Base-by-base conservation (phyloP, 2,329 filamentous ascomycete genomes). In the Hypoxylon sp. region DNA sequence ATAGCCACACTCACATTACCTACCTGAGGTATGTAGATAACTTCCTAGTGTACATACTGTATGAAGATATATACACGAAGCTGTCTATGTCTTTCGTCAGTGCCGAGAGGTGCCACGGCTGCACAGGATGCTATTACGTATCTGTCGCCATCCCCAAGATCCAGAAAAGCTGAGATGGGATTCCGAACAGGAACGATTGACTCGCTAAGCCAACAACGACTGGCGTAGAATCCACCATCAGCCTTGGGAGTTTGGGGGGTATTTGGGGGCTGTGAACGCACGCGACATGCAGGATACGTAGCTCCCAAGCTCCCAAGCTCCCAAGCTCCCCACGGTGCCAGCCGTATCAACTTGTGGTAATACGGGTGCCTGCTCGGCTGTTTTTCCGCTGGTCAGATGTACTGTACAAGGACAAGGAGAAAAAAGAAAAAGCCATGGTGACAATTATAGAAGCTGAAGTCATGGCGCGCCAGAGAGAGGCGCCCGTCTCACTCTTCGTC, bases 371-470 rank as follows among this genome's bases (percentile, higher is more conserved):
- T 62, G 26, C n/a, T n/a, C n/a, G n/a, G n/a, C n/a, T n/a, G n/a
- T n/a, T n/a, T 50, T 47, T 10, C 37, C 42, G 35, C 21, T 41
- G 42, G 51, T 55, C 20, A 10, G 31, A 46, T 55, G 55, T 59
- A 56, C 43, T 53, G 48, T 48, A 60, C 51, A 42, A 55, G 23
- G 41, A 26, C 24, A 26, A 46, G 38, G 26, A 40, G 17, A 33
- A 37, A 47, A 37, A 27, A 45, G 38, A 13, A 15, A 35, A 35
- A 18, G 31, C 15, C 31, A n/a, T 9, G 3, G 23, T 37, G 49
- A 54, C 45, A 55, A 58, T 48, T 55, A 60, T 58, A 61, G 60
- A 60, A 63, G 54, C 60, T 63, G 47, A 60, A 48, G 50, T 59
- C 59, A 59, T 62, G 29, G 47, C 20, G 45, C 27, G 38, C 41